Conservation (phyloP, 169 alveolate genomes). For the Amoebophrya sp. region DNA sequence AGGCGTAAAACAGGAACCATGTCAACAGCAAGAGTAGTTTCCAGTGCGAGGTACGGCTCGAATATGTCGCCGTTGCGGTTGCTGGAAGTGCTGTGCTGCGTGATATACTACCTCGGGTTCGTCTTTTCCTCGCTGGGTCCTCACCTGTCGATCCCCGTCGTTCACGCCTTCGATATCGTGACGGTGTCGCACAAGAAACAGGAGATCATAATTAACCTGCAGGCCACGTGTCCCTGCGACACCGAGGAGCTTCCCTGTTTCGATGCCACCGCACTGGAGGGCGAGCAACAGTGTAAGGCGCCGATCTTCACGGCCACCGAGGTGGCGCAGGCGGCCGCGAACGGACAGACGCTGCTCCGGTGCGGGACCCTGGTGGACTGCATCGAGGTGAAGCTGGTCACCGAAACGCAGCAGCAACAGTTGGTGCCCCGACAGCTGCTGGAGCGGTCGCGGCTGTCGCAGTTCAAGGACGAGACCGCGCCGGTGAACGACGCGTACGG, state of each 20-base stretch:
- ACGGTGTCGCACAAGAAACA: background rate
- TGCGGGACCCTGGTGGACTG: slow-evolving; percentile 4
- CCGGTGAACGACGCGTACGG: background rate
- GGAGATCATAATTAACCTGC: background rate
- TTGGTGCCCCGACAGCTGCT: slow-evolving; percentile 15
- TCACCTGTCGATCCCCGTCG: no score
- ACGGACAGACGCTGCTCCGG: background rate
- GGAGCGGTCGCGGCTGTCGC: background rate
- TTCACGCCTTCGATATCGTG: background rate
- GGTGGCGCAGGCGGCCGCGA: slow-evolving; percentile 13
- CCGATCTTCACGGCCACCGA: background rate
- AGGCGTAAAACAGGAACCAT: no score
- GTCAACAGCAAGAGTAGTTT: no score
- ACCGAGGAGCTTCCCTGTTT: background rate
- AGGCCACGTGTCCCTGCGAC: background rate
- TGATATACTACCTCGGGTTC: no score
- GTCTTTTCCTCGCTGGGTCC: no score
- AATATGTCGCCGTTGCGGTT: no score
- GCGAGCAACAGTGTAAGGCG: background rate
- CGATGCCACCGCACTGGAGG: background rate
- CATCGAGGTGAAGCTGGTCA: background rate
- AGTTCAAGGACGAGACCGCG: background rate
- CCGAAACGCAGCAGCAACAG: background rate
- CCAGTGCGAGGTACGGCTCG: no score
- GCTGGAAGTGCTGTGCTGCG: no score